Base-by-base conservation (phyloP, 305 asterid genomes). In the Fraxinus angustifolia region DNA sequence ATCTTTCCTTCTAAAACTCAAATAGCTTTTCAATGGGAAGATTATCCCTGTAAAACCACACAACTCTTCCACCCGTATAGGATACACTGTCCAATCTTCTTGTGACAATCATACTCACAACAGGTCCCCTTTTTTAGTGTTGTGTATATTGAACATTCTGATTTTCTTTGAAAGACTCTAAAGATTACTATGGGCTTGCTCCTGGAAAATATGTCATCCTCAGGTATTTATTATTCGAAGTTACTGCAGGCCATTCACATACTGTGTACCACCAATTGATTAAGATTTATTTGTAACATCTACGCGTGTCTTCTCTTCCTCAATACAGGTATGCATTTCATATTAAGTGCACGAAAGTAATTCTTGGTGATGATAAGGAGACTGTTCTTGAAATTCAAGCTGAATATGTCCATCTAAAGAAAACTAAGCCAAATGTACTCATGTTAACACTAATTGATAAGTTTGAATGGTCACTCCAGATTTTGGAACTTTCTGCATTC, bases 181-280 rank as follows among this genome's bases (percentile, higher is more conserved):
- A 94, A 90, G 99, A 94, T 84, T 96, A 92, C 80, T 94, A 90
- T 82, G 99, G 99, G 23, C 97, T 96, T 85, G 98, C 98, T 86
- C 99, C 98, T 80, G 95, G 94, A 3, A 96, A 96, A 87, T 91
- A 94, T 73, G 97, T 93, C 85, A 92, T 96, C 53, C 92, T 94
- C 71, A 94, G 99, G 99, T 94, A 79, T 75, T 3, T 78, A 7
- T 70, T 28, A 0, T 53, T 78, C 28, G 34, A 28, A 79, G 7
- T 40, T 71, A n/a, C 28, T 62, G 23, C 56, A 19, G 71, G 45
- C 71, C 78, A 28, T 31, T 78, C 33, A 38, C 33, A 3, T 74
- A 23, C 67, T 75, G 34, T 45, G 74, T 72, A 36, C 70, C 3
- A 70, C 42, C 4, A 31, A 72, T 62, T 78, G 42, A 42, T 80